These are phyloP conservation scores for Quercus phellos DNA, from an alignment of 331 rosid species.

Conservation along the genomic window DNA sequence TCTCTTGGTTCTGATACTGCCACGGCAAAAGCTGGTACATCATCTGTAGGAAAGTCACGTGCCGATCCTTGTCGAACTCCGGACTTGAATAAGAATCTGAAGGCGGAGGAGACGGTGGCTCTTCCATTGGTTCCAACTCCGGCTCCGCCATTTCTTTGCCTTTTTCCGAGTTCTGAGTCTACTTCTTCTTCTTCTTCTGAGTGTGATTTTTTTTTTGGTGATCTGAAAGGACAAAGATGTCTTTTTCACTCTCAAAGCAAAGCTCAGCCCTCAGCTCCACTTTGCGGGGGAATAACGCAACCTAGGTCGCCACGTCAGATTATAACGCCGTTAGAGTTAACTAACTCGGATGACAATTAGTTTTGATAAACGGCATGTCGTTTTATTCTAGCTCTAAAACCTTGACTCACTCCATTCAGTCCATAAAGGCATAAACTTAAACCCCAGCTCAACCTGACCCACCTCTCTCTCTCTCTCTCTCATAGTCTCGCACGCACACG, in stretches of 20 bases:
- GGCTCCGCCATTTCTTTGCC: constrained; percentile 22
- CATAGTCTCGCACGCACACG: background rate
- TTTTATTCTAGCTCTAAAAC: background rate
- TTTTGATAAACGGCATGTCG: background rate
- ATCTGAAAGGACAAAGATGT: background rate
- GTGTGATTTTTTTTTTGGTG: background rate
- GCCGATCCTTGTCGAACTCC: constrained; percentile 57
- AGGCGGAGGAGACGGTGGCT: constrained; percentile 14
- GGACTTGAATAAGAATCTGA: constrained; percentile 1
- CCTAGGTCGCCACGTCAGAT: background rate
- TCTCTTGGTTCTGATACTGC: constrained; percentile 65
- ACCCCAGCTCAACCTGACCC: background rate
- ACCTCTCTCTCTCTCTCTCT: background rate
- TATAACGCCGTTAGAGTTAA: too few relatives aligned
- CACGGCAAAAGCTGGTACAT: constrained; percentile 66
- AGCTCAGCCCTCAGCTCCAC: too few relatives aligned
- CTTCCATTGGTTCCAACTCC: constrained; percentile 11
- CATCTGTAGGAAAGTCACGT: constrained; percentile 51
- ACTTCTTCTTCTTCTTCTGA: background rate
- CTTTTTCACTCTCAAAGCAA: too few relatives aligned
- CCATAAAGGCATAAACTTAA: background rate
- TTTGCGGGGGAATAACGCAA: too few relatives aligned
- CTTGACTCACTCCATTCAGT: too few relatives aligned
- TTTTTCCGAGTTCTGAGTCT: background rate
- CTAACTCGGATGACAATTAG: background rate